These are phyloP conservation scores for Anethum foeniculum DNA, from an alignment of 140 eudicot genomes.

Conservation along the genomic window DNA sequence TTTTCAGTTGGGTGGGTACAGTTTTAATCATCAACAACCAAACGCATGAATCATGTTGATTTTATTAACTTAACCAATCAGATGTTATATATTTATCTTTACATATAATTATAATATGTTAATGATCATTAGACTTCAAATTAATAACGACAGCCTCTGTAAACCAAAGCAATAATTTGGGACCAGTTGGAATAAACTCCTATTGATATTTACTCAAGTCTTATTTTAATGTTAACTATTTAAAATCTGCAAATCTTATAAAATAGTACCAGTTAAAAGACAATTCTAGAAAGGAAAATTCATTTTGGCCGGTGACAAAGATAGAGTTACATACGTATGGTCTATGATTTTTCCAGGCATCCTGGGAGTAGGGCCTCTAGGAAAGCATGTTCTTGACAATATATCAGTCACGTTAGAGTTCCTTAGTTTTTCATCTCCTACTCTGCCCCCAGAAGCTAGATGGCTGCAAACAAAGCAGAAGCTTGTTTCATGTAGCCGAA, in stretches of 20 bases:
- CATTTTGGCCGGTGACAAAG: not conserved
- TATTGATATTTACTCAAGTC: not conserved
- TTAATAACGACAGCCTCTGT: not conserved
- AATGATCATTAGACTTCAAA: not conserved
- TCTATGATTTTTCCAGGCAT: conserved; percentile 31
- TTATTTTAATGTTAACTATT: not conserved
- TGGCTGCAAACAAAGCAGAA: conserved; percentile 21
- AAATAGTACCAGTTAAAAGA: not conserved
- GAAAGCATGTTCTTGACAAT: conserved; percentile 14
- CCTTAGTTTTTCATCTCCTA: conserved; percentile 13
- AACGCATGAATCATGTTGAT: not conserved
- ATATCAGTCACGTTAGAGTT: conserved; percentile 13
- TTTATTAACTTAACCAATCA: not conserved
- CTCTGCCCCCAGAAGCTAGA: conserved; percentile 19
- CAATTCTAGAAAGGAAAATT: not conserved
- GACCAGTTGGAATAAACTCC: not conserved
- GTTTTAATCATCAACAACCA: conserved; percentile 2
- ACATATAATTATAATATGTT: not conserved
- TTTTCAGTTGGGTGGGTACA: not conserved
- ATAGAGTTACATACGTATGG: conserved; percentile 27
- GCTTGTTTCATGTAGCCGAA: conserved; percentile 18
- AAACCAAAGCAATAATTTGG: not conserved
- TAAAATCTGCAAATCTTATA: not conserved
- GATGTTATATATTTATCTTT: not conserved
- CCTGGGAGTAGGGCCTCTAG: conserved; percentile 20